These are phyloP conservation scores for Aspergillus ochraceoroseus DNA, from an alignment of 2,329 filamentous ascomycete genomes.

Conservation along the genomic window DNA sequence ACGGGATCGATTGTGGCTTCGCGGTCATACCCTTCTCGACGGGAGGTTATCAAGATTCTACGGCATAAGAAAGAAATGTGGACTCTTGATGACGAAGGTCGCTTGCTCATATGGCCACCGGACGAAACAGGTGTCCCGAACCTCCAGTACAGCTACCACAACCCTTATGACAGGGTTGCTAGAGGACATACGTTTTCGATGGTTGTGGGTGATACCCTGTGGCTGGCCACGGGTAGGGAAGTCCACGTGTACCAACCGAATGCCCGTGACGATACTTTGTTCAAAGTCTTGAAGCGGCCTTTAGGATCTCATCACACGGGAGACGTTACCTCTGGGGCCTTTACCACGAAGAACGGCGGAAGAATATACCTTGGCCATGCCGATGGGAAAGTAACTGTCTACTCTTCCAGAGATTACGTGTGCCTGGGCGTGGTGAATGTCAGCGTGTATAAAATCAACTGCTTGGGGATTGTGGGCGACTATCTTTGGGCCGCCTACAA, in stretches of 20 bases:
- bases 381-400: slow-evolving; percentile 93
- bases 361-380: slow-evolving; percentile 85
- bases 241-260: slow-evolving; percentile 78
- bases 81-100: slow-evolving; percentile 87
- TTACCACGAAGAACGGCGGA: slow-evolving; percentile 67
- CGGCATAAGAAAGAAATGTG: slow-evolving; percentile 85
- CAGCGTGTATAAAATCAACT: slow-evolving; percentile 93
- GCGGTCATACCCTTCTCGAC: slow-evolving; percentile 68
- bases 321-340: slow-evolving; percentile 79
- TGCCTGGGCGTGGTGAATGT: slow-evolving; percentile 78
- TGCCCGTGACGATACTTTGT: slow-evolving; percentile 60
- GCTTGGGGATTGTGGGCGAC: slow-evolving; percentile 71
- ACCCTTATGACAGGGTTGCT: slow-evolving; percentile 63
- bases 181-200: slow-evolving; percentile 84
- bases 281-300: slow-evolving; percentile 69
- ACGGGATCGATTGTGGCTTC: slow-evolving; percentile 65
- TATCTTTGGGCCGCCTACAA: slow-evolving; percentile 92
- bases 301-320: slow-evolving; percentile 68
- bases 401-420: slow-evolving; percentile 68
- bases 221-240: slow-evolving; percentile 83
- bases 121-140: slow-evolving; percentile 69
- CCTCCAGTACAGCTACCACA: slow-evolving; percentile 67
- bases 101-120: slow-evolving; percentile 79
- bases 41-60: slow-evolving; percentile 78
- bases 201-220: slow-evolving; percentile 76